A percentile compares a stretch with the other conserved stretches of the same genome.
Conservation (phyloP, 2,329 filamentous ascomycete species). For the Calonectria honghensis region DNA sequence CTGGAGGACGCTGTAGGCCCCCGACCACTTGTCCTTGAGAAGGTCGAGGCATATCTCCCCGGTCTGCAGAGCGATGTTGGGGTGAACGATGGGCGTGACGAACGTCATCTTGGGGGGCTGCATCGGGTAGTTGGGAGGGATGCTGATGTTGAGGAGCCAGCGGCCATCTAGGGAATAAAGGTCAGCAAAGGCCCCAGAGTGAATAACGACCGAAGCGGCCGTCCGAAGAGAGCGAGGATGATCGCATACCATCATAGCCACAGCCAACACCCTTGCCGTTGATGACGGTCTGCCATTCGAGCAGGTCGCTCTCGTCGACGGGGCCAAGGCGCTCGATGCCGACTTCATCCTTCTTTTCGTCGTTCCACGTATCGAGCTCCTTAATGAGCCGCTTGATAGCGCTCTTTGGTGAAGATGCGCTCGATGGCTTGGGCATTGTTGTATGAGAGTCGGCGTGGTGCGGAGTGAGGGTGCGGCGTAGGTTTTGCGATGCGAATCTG, state of each 20-base stretch:
- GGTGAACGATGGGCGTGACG: constrained; percentile 88
- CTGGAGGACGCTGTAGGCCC: constrained; percentile 87
- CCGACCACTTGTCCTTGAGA: constrained; percentile 86
- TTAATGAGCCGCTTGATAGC: constrained; percentile 75
- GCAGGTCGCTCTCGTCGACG: constrained; percentile 71
- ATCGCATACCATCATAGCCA: constrained; percentile 73
- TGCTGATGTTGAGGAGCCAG: constrained; percentile 86
- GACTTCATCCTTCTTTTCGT: constrained; percentile 68
- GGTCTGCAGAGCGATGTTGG: constrained; percentile 81
- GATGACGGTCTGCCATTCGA: constrained; percentile 76
- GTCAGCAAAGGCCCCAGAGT: constrained; percentile 27
- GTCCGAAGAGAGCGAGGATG: constrained; percentile 15
- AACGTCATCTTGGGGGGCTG: constrained; percentile 87
- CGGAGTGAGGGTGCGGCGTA: background rate
- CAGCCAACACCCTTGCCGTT: constrained; percentile 73
- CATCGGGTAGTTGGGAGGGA: constrained; percentile 87
- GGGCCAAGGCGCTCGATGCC: constrained; percentile 77
- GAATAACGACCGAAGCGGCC: background rate
- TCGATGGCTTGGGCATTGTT: constrained; percentile 48
- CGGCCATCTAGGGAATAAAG: constrained; percentile 73
- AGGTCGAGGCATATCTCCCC: constrained; percentile 97
- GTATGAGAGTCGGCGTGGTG: background rate
- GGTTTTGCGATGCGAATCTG: constrained; percentile 13
- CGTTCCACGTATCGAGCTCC: constrained; percentile 73
- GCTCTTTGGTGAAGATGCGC: constrained; percentile 62